Conservation (phyloP, 805 yeast genomes). For the Wickerhamiella brachini region DNA sequence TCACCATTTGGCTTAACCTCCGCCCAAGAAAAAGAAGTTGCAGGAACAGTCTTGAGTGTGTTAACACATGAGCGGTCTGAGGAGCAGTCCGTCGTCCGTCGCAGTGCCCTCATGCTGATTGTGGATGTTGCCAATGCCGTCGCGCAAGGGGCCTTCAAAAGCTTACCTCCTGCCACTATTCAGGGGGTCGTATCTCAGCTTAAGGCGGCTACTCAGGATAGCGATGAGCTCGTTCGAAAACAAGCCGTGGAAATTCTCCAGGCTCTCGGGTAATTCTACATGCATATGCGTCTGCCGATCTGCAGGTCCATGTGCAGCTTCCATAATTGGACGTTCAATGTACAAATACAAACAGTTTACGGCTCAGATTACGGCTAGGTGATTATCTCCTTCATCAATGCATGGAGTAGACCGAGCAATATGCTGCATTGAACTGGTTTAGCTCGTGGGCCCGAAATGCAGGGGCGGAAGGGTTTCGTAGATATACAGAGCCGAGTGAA, state of each 20-base stretch:
- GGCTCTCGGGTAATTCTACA: neutral
- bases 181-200: neutral
- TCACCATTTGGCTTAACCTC: conserved; percentile 41
- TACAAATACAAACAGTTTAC: no score
- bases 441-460: neutral
- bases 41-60: conserved; percentile 70
- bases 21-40: conserved; percentile 35
- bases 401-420: no score
- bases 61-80: conserved; percentile 47
- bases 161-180: conserved; percentile 6
- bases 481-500: neutral
- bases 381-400: no score
- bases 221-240: conserved; percentile 22
- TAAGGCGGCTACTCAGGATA: conserved; percentile 10
- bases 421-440: no score
- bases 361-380: no score
- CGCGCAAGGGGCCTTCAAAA: conserved; percentile 18
- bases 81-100: conserved; percentile 37
- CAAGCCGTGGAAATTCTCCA: conserved; percentile 15
- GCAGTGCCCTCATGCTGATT: conserved; percentile 61
- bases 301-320: neutral
- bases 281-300: neutral
- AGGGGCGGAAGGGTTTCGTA: neutral
- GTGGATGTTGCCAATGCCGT: conserved; percentile 19
- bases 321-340: no score